Evolutionary conservation across 768 basidiomycete genomes (phyloP).

Genomic region (Hypholoma fasciculare): DNA sequence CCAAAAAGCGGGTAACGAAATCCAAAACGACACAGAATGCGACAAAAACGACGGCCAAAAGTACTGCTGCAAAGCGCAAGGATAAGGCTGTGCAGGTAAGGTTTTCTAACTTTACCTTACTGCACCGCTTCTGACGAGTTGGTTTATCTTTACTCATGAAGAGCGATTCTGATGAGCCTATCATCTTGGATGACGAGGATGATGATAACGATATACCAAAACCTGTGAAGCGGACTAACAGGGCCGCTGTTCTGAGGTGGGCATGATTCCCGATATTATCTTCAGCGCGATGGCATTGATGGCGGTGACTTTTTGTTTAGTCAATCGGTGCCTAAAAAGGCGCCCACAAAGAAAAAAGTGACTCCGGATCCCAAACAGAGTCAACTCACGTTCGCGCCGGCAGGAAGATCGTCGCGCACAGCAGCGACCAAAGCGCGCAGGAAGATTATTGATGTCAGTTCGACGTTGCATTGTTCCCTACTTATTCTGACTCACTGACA

Average conservation of each 20-base stretch:
- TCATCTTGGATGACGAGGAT: conserved; percentile 58
- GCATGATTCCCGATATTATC: not conserved
- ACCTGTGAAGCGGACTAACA: conserved; percentile 55
- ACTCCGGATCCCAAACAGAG: conserved; percentile 53
- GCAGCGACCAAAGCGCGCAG: conserved; percentile 71
- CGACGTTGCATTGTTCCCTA: not conserved
- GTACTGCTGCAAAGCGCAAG: conserved; percentile 18
- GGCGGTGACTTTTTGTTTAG: conserved; percentile 12
- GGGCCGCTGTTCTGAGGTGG: conserved; percentile 69
- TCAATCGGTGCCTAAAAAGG: conserved; percentile 41
- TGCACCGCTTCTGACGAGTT: not conserved
- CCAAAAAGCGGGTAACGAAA: conserved; percentile 41
- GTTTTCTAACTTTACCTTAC: not conserved
- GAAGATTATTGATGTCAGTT: conserved; percentile 59
- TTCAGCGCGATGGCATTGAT: not conserved
- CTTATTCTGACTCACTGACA: not conserved
- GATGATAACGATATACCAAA: conserved; percentile 49
- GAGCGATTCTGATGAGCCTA: conserved; percentile 48
- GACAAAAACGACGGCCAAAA: conserved; percentile 42
- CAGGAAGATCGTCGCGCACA: conserved; percentile 56
- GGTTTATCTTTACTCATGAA: conserved; percentile 6
- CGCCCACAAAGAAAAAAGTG: conserved; percentile 53
- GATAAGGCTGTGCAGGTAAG: conserved; percentile 17
- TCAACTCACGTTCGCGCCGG: conserved; percentile 65
- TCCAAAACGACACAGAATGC: conserved; percentile 26